These are phyloP conservation scores for Podospora bellae-mahoneyi DNA, from an alignment of 495 filamentous ascomycete genomes.

Conservation along the genomic window DNA sequence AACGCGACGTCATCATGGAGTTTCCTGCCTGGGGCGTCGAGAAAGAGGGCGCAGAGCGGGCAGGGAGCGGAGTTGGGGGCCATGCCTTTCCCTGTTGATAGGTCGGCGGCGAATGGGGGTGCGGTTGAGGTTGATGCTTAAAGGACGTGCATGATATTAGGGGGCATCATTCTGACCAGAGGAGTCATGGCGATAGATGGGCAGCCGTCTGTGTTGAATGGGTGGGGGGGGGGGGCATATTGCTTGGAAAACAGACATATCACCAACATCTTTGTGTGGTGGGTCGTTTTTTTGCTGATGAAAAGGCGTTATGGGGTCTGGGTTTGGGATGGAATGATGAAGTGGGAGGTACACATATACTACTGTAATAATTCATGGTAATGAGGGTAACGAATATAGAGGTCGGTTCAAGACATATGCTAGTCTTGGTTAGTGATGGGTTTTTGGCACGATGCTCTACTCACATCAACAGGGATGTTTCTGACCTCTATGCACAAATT, in stretches of 20 bases:
- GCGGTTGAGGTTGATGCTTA: conserved; percentile 7
- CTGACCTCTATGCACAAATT: no score
- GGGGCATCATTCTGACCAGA: not conserved
- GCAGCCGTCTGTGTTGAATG: not conserved
- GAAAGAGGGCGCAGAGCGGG: conserved; percentile 72
- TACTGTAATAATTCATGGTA: conserved; percentile 4
- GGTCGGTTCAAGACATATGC: not conserved
- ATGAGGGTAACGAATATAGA: conserved; percentile 6
- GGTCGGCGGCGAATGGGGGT: conserved; percentile 26
- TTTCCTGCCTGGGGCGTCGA: conserved; percentile 67
- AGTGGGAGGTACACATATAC: conserved; percentile 1
- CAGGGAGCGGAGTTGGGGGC: conserved; percentile 65
- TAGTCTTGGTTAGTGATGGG: not conserved
- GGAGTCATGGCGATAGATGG: not conserved
- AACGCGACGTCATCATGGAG: conserved; percentile 39
- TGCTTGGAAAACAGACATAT: not conserved
- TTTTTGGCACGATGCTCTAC: not conserved
- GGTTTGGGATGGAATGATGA: not conserved
- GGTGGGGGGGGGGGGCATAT: not conserved
- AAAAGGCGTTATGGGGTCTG: not conserved
- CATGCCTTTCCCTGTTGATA: conserved; percentile 40
- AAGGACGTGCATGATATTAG: not conserved
- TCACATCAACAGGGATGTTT: no score
- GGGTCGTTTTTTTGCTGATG: not conserved
- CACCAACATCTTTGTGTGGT: not conserved